phyloP scores from a whole-genome alignment of 2,329 filamentous ascomycete genomes.

The Trichophyton verrucosum region DNA sequence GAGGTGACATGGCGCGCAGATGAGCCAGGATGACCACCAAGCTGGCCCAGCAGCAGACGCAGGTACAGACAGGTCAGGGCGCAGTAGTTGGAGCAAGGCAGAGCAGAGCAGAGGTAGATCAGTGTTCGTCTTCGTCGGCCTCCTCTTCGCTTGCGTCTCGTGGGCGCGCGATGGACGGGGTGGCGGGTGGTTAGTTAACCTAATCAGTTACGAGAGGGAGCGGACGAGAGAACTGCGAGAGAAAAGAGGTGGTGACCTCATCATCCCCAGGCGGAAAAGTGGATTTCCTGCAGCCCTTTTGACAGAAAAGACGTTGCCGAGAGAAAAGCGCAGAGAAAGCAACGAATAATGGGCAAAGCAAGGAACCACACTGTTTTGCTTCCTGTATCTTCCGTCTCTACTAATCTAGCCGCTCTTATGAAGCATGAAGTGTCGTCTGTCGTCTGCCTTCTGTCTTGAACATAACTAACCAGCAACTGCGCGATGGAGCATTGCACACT shows the following conservation, averaged over 20 bases:
- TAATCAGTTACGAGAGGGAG: neutral
- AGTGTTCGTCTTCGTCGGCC: neutral
- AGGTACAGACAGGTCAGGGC: neutral
- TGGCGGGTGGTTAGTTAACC: neutral
- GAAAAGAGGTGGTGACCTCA: neutral
- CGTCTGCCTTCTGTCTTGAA: too few species aligned
- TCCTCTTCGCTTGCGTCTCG: neutral
- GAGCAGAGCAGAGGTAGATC: neutral
- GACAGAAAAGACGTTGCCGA: neutral
- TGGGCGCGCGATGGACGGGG: neutral
- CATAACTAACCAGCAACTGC: too few species aligned
- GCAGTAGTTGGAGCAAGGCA: neutral
- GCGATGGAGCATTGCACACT: too few species aligned
- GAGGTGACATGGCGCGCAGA: neutral
- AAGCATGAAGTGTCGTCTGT: too few species aligned
- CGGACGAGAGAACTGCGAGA: neutral
- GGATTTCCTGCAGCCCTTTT: neutral
- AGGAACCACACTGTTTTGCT: too few species aligned
- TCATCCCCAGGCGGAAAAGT: neutral
- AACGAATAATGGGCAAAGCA: too few species aligned
- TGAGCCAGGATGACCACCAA: neutral
- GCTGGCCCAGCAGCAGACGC: neutral
- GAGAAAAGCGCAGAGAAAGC: too few species aligned
- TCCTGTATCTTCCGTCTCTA: too few species aligned
- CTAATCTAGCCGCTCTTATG: too few species aligned